phyloP scores from a whole-genome alignment of 768 basidiomycete species.

The Imleria badia region DNA sequence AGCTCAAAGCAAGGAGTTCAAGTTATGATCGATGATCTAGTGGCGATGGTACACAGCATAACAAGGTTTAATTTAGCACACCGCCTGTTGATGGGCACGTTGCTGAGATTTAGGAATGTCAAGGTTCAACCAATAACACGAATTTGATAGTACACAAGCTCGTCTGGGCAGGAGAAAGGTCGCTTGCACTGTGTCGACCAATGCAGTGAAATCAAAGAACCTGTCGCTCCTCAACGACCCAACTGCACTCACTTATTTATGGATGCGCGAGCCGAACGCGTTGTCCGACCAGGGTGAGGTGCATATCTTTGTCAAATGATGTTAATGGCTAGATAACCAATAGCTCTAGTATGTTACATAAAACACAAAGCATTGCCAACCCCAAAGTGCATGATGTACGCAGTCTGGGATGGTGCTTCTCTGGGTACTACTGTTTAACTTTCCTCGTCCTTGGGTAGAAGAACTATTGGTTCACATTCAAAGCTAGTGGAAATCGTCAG shows the following conservation, averaged over 20 bases:
- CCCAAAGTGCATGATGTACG: not conserved
- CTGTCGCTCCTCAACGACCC: no score
- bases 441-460: not conserved
- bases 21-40: no score
- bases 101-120: no score
- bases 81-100: no score
- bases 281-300: not conserved
- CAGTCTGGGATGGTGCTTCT: not conserved
- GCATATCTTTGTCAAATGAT: not conserved
- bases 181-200: no score
- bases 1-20: no score
- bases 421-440: not conserved
- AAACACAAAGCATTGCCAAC: not conserved
- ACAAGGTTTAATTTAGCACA: no score
- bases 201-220: not conserved
- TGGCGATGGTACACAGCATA: no score
- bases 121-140: not conserved
- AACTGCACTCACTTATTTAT: no score
- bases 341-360: not conserved
- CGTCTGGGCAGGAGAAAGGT: not conserved
- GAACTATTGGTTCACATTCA: not conserved
- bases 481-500: not conserved
- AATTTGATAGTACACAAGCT: not conserved
- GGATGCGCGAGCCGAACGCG: not conserved
- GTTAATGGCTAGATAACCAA: no score